phyloP scores from a whole-genome alignment of 78 protist species.

The slime mould (Dictyostelium discoideum) region dicty_2.7 NC_007090.3:3149501-3150000 shows the following conservation, averaged over 20 bases:
- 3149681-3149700: not conserved
- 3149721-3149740: not conserved
- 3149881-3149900: not conserved
- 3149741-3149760: not conserved
- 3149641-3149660: not conserved
- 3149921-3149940: not conserved
- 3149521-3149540: not conserved
- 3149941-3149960: not conserved
- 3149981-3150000: not conserved
- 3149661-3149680: not conserved
- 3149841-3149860: not conserved
- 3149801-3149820: not conserved
- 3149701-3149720: not conserved
- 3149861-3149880: not conserved
- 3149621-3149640: not conserved
- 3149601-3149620: not conserved
- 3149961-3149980: not conserved
- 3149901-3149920: not conserved
- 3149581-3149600: not conserved
- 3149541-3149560: not conserved
- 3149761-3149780: not conserved
- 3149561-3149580: not conserved
- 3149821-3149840: not conserved
- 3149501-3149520: not conserved
- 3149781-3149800: not conserved